Evolutionary conservation across 305 asterid genomes (phyloP), one percentile per base, ranked within the genome.

Genomic region (Nicotiana rustica): DNA sequence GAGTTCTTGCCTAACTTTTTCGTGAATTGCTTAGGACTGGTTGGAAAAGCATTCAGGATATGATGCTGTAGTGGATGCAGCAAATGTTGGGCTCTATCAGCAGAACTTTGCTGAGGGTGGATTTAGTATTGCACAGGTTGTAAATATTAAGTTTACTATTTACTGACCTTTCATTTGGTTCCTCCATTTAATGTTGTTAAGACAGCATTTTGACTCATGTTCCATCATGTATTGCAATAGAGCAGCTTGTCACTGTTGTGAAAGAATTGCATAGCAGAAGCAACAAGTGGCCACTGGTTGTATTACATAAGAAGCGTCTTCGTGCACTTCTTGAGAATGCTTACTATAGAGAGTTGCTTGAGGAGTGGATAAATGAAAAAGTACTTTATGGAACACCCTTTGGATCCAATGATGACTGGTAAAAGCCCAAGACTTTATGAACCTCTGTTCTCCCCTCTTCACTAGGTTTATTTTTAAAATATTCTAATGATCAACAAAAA

Each of bases 331-430:
- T 92, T 25, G 94, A 91, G 90, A 91, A 92, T 87, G 90, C 93
- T 82, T 89, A 90, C 61, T 85, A 88, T 81, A 89, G 99, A 86
- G 97, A 91, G 85, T 82, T 92, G 77, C 85, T 96, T 87, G 84
- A 92, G 82, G 91, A 92, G 81, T 96, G 97, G 99, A 85, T 88
- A 64, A 88, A 91, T 85, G 84, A 84, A 77, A 95, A 93, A 38
- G 84, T 91, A 77, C 88, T 96, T 29, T 93, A 92, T 86, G 94
- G 89, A 85, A 94, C 98, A 66, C 99, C 99, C 18, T 90, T 89
- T 86, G 98, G 99, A 86, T 96, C 99, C 21, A 96, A 96, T 80
- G 99, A 96, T 79, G 99, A 94, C 79, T 96, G 98, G 99, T 94
- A 85, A 38, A 67, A 41, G 59, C 79, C 15, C 10, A 56, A 64